These are phyloP conservation scores for Nectriaceae sp. DNA, from an alignment of 2,329 filamentous ascomycete species.

Conservation along the genomic window DNA sequence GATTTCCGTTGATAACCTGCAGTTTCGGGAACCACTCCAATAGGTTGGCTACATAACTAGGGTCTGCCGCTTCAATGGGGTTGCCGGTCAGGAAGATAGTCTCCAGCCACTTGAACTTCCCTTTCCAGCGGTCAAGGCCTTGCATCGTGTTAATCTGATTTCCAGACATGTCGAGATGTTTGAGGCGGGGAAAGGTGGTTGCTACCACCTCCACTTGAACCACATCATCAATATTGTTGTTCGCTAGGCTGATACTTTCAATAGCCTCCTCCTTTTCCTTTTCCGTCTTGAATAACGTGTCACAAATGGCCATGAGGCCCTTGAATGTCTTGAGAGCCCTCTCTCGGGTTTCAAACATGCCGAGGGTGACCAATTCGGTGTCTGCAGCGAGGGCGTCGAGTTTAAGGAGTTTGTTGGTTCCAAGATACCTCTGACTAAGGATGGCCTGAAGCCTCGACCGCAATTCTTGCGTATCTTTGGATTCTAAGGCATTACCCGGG, in stretches of 20 bases:
- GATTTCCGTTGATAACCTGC: constrained; percentile 71
- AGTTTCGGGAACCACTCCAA: constrained; percentile 83
- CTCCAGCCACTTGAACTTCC: constrained; percentile 76
- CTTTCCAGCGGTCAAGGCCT: constrained; percentile 73
- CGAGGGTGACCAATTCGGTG: constrained; percentile 68
- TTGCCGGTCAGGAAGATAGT: constrained; percentile 80
- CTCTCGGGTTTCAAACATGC: constrained; percentile 72
- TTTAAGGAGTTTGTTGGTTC: constrained; percentile 73
- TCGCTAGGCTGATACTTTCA: constrained; percentile 76
- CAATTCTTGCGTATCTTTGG: constrained; percentile 58
- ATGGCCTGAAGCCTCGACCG: constrained; percentile 70
- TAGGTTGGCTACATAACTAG: constrained; percentile 67
- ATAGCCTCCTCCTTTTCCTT: constrained; percentile 77
- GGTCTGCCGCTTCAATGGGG: constrained; percentile 63
- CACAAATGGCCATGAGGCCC: constrained; percentile 84
- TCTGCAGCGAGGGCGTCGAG: constrained; percentile 79
- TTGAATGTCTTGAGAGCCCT: constrained; percentile 87
- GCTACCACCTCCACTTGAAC: constrained; percentile 73
- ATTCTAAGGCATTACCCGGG: constrained; percentile 43
- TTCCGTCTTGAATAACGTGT: constrained; percentile 71
- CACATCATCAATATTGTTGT: constrained; percentile 77
- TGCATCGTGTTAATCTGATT: constrained; percentile 74
- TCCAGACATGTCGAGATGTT: constrained; percentile 85
- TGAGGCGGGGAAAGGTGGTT: constrained; percentile 78
- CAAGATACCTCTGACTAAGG: constrained; percentile 73